phyloP scores from a whole-genome alignment of 1,284 basidiomycete genomes.

The Cystobasidium sp. region DNA sequence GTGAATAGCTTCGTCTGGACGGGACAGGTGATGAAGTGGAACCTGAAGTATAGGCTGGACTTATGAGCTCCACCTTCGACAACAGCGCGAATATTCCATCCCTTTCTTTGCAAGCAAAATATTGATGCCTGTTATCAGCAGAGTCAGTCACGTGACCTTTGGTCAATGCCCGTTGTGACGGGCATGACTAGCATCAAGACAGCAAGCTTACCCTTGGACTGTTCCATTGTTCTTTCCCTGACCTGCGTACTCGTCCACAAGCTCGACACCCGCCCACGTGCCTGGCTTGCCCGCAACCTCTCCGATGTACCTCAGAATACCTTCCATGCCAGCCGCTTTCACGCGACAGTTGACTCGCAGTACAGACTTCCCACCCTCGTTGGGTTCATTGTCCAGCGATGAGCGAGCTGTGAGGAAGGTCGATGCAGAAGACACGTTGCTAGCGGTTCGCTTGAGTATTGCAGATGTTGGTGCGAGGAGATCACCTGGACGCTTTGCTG shows the following conservation, averaged over 20 bases:
- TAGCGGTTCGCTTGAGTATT: conserved; percentile 15
- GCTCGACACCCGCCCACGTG: conserved; percentile 86
- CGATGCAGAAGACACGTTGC: conserved; percentile 27
- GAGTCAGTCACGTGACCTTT: conserved; percentile 8
- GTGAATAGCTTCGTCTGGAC: conserved; percentile 6
- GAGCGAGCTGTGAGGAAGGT: conserved; percentile 10
- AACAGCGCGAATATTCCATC: conserved; percentile 90
- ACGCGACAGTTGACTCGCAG: conserved; percentile 31
- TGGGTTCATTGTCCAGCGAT: neutral
- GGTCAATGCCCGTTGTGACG: neutral
- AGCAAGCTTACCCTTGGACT: conserved; percentile 74
- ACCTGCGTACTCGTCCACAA: conserved; percentile 81
- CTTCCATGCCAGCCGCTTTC: conserved; percentile 65
- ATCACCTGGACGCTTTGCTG: conserved; percentile 23
- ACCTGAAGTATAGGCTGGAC: neutral
- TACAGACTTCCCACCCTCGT: neutral
- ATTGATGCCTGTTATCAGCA: conserved; percentile 60
- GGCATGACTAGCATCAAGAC: neutral
- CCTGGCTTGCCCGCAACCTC: conserved; percentile 83
- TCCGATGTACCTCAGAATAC: conserved; percentile 75
- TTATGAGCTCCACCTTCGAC: conserved; percentile 69
- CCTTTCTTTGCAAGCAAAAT: conserved; percentile 81
- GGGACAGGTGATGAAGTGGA: neutral
- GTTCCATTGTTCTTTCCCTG: conserved; percentile 95
- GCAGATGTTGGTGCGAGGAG: neutral